A percentile compares a stretch with the other conserved stretches of the same genome.
phyloP scores from a whole-genome alignment of 257 asterid species.

The Ehretia macrophylla region DNA sequence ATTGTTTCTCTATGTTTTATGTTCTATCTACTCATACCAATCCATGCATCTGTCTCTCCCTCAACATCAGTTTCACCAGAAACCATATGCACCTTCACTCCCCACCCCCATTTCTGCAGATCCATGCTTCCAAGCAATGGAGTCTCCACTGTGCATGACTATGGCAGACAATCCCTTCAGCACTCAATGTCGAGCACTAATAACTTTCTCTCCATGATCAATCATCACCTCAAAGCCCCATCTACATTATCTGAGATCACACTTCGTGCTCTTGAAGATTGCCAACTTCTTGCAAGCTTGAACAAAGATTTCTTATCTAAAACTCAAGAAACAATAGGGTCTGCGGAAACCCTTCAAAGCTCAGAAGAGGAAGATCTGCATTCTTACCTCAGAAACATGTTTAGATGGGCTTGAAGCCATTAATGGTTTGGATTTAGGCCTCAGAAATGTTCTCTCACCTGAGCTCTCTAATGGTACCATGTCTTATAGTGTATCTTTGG shows the following conservation, averaged over 20 bases:
- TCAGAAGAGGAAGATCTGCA: conserved; percentile 41
- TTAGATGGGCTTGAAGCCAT: conserved; percentile 51
- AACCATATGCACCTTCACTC: conserved; percentile 49
- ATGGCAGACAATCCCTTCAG: conserved; percentile 41
- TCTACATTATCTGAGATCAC: conserved; percentile 17
- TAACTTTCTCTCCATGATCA: conserved; percentile 39
- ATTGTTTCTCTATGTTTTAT: too few relatives aligned
- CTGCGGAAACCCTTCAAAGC: conserved; percentile 8
- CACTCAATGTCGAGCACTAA: conserved; percentile 41
- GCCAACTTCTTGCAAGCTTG: conserved; percentile 41
- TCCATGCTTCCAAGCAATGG: conserved; percentile 29
- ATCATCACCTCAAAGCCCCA: conserved; percentile 8
- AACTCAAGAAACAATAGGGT: conserved; percentile 9
- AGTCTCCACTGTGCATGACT: conserved; percentile 45
- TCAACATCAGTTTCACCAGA: neutral
- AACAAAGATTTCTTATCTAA: conserved; percentile 42
- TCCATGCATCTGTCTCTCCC: neutral
- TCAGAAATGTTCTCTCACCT: conserved; percentile 29
- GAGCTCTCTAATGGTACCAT: conserved; percentile 56
- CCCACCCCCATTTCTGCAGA: conserved; percentile 48
- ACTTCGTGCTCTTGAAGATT: conserved; percentile 52
- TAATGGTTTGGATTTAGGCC: conserved; percentile 35
- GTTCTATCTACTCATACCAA: too few relatives aligned
- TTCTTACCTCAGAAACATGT: conserved; percentile 65
- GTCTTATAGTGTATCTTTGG: conserved; percentile 58